Conservation (phyloP, 2,329 filamentous ascomycete genomes). For the Ophiocordyceps sinensis region DNA sequence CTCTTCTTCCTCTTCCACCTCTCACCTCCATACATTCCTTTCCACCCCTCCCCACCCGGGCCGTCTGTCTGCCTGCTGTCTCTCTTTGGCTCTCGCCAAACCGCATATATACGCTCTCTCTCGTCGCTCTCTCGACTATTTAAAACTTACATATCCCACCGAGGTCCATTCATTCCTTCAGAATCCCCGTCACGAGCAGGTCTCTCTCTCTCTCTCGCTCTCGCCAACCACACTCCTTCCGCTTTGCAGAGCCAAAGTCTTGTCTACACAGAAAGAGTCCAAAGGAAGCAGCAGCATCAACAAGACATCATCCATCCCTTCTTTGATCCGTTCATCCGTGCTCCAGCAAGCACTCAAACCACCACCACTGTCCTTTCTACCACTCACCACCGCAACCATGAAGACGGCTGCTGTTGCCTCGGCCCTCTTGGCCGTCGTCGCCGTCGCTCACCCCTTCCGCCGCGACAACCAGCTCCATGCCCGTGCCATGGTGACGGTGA, state of each 20-base stretch:
- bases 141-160: not conserved
- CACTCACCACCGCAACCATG: constrained; percentile 24
- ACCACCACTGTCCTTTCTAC: not conserved
- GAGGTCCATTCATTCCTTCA: constrained; percentile 2
- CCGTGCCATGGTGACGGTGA: constrained; percentile 29
- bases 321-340: too few relatives aligned
- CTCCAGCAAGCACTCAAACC: not conserved
- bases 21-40: not conserved
- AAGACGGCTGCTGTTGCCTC: constrained; percentile 22
- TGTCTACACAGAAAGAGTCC: not conserved
- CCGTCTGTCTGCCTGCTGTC: not conserved
- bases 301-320: not conserved
- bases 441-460: constrained; percentile 35
- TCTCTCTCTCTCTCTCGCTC: constrained; percentile 3
- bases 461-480: constrained; percentile 22
- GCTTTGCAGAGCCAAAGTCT: not conserved
- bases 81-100: not conserved
- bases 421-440: constrained; percentile 22
- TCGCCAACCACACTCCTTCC: constrained; percentile 4
- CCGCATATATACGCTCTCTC: not conserved
- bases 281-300: not conserved
- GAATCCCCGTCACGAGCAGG: constrained; percentile 1
- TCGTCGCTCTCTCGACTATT: not conserved
- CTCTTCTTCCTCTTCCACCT: not conserved
- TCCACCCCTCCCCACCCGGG: not conserved